These are phyloP conservation scores for Hypoxylon sp. DNA, from an alignment of 2,329 filamentous ascomycete genomes.

Conservation along the genomic window DNA sequence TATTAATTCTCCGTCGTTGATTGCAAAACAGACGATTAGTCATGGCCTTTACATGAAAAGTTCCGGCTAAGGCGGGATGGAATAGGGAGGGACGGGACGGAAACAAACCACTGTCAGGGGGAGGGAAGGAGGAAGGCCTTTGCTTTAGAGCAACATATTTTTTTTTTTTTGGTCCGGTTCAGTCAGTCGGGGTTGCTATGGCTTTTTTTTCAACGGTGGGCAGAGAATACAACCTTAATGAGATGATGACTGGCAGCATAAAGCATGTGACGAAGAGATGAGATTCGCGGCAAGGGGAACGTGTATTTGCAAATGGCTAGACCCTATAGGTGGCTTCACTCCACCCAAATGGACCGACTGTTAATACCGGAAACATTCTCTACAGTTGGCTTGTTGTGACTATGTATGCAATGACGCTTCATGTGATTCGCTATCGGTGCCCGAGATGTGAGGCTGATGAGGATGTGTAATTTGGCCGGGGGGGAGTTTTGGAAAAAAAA, in stretches of 20 bases:
- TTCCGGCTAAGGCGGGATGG: slow-evolving; percentile 43
- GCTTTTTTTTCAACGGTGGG: slow-evolving; percentile 31
- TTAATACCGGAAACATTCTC: slow-evolving; percentile 36
- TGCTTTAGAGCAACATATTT: slow-evolving; percentile 10
- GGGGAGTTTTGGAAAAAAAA: too few species aligned
- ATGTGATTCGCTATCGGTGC: slow-evolving; percentile 13
- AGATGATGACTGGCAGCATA: slow-evolving; percentile 44
- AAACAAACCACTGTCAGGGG: slow-evolving; percentile 34
- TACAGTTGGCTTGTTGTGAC: slow-evolving; percentile 5
- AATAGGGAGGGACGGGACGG: slow-evolving; percentile 39
- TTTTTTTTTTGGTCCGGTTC: slow-evolving; percentile 30
- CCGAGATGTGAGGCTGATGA: slow-evolving; percentile 27
- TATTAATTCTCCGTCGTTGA: slow-evolving; percentile 47
- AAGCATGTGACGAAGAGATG: slow-evolving; percentile 31
- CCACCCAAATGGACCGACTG: slow-evolving; percentile 41
- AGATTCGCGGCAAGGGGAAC: slow-evolving; percentile 26
- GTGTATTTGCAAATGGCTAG: slow-evolving; percentile 42
- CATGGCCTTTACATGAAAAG: slow-evolving; percentile 42
- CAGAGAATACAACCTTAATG: slow-evolving; percentile 42
- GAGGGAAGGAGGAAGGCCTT: slow-evolving; percentile 26
- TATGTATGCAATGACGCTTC: slow-evolving; percentile 5
- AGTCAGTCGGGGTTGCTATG: slow-evolving; percentile 36
- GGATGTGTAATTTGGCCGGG: slow-evolving; percentile 5
- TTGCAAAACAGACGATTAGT: slow-evolving; percentile 36
- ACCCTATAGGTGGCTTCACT: slow-evolving; percentile 38